Evolutionary conservation across 495 filamentous ascomycete genomes (phyloP).

Genomic region (Saxophila tyrrhenica): DNA sequence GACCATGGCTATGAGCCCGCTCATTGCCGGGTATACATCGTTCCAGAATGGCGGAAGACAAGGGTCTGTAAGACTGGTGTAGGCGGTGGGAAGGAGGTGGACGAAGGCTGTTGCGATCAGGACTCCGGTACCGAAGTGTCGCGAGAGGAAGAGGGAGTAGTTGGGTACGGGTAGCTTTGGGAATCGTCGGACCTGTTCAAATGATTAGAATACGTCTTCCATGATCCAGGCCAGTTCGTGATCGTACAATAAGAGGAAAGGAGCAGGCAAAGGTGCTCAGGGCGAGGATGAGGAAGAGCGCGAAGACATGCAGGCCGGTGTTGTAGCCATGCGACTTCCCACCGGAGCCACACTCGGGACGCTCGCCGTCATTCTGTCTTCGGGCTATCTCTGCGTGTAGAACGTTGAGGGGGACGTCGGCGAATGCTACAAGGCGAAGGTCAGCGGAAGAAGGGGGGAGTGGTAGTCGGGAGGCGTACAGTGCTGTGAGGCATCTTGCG

Average conservation of each 20-base stretch:
- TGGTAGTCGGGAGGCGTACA: not conserved
- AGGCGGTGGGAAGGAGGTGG: constrained; percentile 36
- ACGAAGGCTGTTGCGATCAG: constrained; percentile 40
- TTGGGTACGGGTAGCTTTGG: constrained; percentile 30
- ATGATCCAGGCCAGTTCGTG: not conserved
- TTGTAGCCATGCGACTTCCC: constrained; percentile 25
- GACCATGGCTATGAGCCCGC: constrained; percentile 33
- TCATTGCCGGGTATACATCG: constrained; percentile 34
- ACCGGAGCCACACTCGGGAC: constrained; percentile 28
- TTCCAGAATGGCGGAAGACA: constrained; percentile 38
- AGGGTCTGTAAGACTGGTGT: constrained; percentile 33
- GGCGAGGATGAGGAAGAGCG: constrained; percentile 32
- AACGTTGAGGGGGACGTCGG: constrained; percentile 23
- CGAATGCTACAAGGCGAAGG: not conserved
- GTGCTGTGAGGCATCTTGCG: not conserved
- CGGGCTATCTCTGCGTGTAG: constrained; percentile 28
- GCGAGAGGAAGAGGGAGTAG: constrained; percentile 33
- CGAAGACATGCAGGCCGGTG: constrained; percentile 32
- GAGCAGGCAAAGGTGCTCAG: constrained; percentile 27
- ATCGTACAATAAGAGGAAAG: constrained; percentile 28
- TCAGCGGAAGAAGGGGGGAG: not conserved
- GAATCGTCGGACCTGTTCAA: constrained; percentile 24
- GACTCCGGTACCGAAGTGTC: constrained; percentile 42
- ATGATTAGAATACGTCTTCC: not conserved
- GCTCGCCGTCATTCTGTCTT: constrained; percentile 18